Evolutionary conservation across 192 early-diverging fungal species (phyloP), one percentile per base, ranked within the genome.

Genomic region (Geranomyces michiganensis): DNA sequence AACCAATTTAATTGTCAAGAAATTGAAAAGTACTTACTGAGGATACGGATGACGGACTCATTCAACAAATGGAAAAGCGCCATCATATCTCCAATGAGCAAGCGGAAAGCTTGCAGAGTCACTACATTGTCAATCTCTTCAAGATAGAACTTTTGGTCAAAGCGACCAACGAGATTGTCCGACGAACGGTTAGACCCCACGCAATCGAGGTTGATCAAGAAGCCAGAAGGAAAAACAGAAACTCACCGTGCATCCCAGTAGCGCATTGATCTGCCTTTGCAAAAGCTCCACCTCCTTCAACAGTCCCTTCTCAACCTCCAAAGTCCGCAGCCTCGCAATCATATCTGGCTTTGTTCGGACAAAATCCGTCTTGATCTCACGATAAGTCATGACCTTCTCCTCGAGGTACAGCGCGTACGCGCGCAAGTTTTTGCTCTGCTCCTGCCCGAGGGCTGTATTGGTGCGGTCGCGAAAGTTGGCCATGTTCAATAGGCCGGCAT

Each of bases 11-110:
- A 41, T 7, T 21, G 1, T 41, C n/a, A n/a, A n/a, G n/a, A n/a
- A n/a, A n/a, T n/a, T n/a, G n/a, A n/a, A n/a, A n/a, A n/a, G n/a
- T 61, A n/a, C 79, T 62, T 81, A 88, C 90, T 83, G 19, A 93
- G 76, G 58, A 92, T 85, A 68, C 86, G 84, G 41, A 93, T 87
- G 15, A 92, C 88, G 24, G 87, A 91, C 81, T 93, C 92, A 72
- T 93, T 93, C 65, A 90, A 74, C 15, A 87, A 80, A 66, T 90
- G 88, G 71, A 92, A 93, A 6, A 93, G 65, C 6, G 82, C 77
- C 61, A 93, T 72, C 67, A 92, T 80, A 68, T 93, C 92, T 31
- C 87, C 87, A 15, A 93, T 82, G 13, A 93, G 68, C 36, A 93
- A 58, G 2, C 88, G 80, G 70, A 90, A 92, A 13, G 88, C 89